Conservation (phyloP, 2,329 filamentous ascomycete species). For the Colletotrichum abscissum region DNA sequence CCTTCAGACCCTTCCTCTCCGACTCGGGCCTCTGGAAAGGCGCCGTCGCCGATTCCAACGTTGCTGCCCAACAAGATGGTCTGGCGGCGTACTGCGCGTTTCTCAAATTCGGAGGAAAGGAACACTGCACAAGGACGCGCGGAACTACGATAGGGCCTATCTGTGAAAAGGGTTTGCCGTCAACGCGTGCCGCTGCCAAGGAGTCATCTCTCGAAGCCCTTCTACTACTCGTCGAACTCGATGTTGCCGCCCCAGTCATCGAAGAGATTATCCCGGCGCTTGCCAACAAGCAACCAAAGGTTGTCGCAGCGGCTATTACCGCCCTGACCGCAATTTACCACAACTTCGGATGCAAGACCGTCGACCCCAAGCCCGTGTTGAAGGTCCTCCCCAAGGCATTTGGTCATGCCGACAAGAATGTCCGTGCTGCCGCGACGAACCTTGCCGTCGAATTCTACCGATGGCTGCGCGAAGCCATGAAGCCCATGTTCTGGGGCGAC, state of each 20-base stretch:
- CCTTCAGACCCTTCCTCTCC: constrained; percentile 87
- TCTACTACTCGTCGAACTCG: constrained; percentile 89
- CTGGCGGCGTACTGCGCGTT: constrained; percentile 90
- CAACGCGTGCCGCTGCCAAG: constrained; percentile 89
- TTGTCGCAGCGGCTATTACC: constrained; percentile 77
- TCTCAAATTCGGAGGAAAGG: constrained; percentile 87
- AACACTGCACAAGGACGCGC: constrained; percentile 83
- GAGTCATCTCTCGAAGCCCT: constrained; percentile 87
- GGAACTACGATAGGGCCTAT: constrained; percentile 80
- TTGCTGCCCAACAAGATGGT: constrained; percentile 95
- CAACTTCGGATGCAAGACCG: constrained; percentile 93
- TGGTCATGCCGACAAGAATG: constrained; percentile 97
- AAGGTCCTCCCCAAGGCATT: constrained; percentile 92
- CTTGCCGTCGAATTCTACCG: constrained; percentile 94
- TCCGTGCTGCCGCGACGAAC: constrained; percentile 91
- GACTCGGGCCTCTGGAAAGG: constrained; percentile 91
- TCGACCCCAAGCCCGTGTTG: constrained; percentile 91
- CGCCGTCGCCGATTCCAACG: constrained; percentile 93
- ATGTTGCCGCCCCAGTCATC: constrained; percentile 85
- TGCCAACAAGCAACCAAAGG: constrained; percentile 90
- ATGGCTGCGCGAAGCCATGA: constrained; percentile 98
- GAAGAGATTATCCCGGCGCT: constrained; percentile 89
- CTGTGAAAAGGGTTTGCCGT: constrained; percentile 90
- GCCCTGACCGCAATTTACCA: constrained; percentile 88
- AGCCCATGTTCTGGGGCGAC: constrained; percentile 96